phyloP scores from a whole-genome alignment of 768 basidiomycete genomes.

The Polyporus arcularius region DNA sequence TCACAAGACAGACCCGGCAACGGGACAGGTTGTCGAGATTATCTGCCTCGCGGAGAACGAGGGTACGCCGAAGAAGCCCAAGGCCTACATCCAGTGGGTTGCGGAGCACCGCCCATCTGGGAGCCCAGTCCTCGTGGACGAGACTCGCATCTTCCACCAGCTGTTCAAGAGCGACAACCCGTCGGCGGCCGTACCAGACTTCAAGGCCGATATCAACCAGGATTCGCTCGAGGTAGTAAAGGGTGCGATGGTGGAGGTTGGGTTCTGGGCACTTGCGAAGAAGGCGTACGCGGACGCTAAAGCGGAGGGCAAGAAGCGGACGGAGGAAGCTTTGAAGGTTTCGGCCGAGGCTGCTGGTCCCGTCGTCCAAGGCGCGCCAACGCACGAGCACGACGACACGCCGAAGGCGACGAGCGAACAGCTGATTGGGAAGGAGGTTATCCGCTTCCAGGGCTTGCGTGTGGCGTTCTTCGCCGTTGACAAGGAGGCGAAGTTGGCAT shows the following conservation, averaged over 20 bases:
- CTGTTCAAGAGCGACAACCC: conserved; percentile 96
- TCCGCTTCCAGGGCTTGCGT: conserved; percentile 95
- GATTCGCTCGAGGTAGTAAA: conserved; percentile 78
- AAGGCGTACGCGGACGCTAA: conserved; percentile 63
- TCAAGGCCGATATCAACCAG: conserved; percentile 79
- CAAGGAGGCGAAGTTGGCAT: conserved; percentile 73
- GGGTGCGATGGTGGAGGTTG: conserved; percentile 84
- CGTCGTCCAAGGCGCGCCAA: conserved; percentile 28
- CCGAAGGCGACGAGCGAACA: conserved; percentile 77
- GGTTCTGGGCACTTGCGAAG: conserved; percentile 85
- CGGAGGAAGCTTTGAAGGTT: conserved; percentile 57
- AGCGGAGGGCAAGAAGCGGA: conserved; percentile 62
- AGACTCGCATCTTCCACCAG: conserved; percentile 89
- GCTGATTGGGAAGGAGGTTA: conserved; percentile 86
- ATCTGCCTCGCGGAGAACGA: conserved; percentile 74
- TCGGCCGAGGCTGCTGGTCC: conserved; percentile 34
- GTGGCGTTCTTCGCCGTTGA: conserved; percentile 96
- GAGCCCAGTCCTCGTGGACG: conserved; percentile 83
- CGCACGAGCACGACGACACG: conserved; percentile 48
- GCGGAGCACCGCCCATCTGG: conserved; percentile 77
- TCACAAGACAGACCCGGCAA: conserved; percentile 71
- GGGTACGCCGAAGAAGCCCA: conserved; percentile 71
- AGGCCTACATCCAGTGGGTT: conserved; percentile 97
- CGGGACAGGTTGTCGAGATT: conserved; percentile 78
- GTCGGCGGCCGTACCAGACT: conserved; percentile 64